These are phyloP conservation scores for Kodamaea jinghongensis DNA, from an alignment of 805 yeast genomes.

Conservation along the genomic window DNA sequence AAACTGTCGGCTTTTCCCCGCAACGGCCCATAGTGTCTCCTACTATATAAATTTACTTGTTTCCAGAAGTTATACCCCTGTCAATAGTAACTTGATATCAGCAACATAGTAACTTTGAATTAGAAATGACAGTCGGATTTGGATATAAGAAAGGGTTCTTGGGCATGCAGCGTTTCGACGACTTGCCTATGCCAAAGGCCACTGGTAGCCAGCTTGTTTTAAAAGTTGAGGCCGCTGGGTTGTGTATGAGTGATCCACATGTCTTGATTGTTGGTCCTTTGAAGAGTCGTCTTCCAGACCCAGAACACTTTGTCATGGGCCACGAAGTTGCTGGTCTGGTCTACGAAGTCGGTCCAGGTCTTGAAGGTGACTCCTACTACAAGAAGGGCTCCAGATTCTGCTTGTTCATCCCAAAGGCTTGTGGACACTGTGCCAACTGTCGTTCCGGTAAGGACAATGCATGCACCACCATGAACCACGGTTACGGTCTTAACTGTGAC, in stretches of 20 bases:
- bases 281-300: constrained; percentile 14
- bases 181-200: constrained; percentile 32
- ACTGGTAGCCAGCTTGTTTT: constrained; percentile 28
- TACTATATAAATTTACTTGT: too few relatives aligned
- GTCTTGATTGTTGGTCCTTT: constrained; percentile 21
- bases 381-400: constrained; percentile 30
- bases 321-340: constrained; percentile 44
- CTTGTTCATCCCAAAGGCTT: constrained; percentile 27
- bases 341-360: constrained; percentile 27
- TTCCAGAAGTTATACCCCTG: too few relatives aligned
- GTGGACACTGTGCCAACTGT: constrained; percentile 36
- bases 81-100: too few relatives aligned
- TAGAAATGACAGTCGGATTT: constrained; percentile 18
- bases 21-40: too few relatives aligned
- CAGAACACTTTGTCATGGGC: constrained; percentile 40
- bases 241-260: constrained; percentile 45
- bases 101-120: too few relatives aligned
- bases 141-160: constrained; percentile 31
- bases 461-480: constrained; percentile 21
- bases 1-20: too few relatives aligned
- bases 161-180: constrained; percentile 24
- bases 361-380: constrained; percentile 22
- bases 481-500: constrained; percentile 36
- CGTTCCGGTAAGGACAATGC: constrained; percentile 33
- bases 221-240: constrained; percentile 42